Base-by-base conservation (phyloP, 2,329 filamentous ascomycete species). In the Aspergillus pseudonomiae region DNA sequence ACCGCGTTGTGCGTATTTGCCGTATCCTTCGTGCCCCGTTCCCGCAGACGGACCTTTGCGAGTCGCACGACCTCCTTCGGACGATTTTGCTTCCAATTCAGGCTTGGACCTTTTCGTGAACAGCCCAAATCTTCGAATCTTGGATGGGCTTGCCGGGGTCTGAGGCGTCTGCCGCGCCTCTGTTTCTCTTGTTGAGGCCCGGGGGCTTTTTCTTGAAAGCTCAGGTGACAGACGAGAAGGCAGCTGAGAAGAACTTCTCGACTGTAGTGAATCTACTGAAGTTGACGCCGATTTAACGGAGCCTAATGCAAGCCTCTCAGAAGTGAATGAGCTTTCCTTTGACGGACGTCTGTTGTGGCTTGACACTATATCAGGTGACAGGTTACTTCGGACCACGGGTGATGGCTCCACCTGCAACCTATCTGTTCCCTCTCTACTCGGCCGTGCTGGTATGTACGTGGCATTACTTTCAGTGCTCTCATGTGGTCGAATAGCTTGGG, bases 31-130 rank as follows among this genome's bases (percentile, higher is more conserved):
- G 72, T 98, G 93, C 0, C 94, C 94, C 43, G 94, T 98, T n/a
- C 94, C 94, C 46, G 94, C 94, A 19, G 86, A 88, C 26, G 94
- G 94, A 0, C 94, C 94, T 77, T 93, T 94, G 32, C 91, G 86
- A 28, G 81, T 65, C 9, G 81, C 73, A 85, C 88, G 43, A 84
- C 83, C 73, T 85, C 88, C 85, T 0, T 75, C 61, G 7, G 56
- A 53, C 2, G 19, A 64, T 24, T 78, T 64, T n/a, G 77, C 74
- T 48, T 87, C 83, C 4, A 85, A 74, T 0, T 86, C 82, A 0
- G 86, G 83, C 76, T 92, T 96, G 16, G 88, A 88, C 61, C 88
- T 89, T 67, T 90, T 87, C 10, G 89, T 83, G 71, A 97, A 96
- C 60, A 97, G 84, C 1, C 91, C 90, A 74, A 97, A 95, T 2